Conservation (phyloP, 768 basidiomycete genomes). For the Jaapia argillacea region DNA sequence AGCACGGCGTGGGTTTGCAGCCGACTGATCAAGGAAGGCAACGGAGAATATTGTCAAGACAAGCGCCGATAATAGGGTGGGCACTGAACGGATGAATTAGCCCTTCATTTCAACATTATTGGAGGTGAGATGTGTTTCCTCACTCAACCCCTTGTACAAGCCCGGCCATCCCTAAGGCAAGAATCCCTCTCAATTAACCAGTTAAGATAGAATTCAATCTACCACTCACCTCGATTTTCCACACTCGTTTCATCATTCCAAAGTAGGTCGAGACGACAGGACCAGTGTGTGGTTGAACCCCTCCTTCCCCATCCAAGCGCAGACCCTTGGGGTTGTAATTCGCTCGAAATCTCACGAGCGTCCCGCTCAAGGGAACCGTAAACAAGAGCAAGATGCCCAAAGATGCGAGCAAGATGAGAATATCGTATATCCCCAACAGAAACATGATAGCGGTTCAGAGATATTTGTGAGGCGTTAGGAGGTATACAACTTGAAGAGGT, state of each 20-base stretch:
- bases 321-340: constrained; percentile 84
- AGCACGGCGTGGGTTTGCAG: not conserved
- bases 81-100: constrained; percentile 27
- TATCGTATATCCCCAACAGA: constrained; percentile 20
- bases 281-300: constrained; percentile 59
- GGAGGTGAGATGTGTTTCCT: constrained; percentile 9
- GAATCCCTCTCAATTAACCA: not conserved
- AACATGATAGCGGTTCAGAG: constrained; percentile 10
- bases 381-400: constrained; percentile 52
- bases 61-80: constrained; percentile 35
- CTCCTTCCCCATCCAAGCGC: constrained; percentile 69
- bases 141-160: constrained; percentile 73
- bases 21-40: constrained; percentile 26
- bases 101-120: too few species aligned
- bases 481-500: not conserved
- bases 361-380: constrained; percentile 36
- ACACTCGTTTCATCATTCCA: constrained; percentile 62
- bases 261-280: constrained; percentile 73
- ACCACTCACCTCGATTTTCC: constrained; percentile 53
- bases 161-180: constrained; percentile 51
- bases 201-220: constrained; percentile 2
- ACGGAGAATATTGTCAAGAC: constrained; percentile 49
- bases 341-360: constrained; percentile 68
- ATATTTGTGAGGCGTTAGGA: not conserved
- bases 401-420: constrained; percentile 39